phyloP scores from a whole-genome alignment of 2,329 filamentous ascomycete genomes.

The Daldinia sp. region DNA sequence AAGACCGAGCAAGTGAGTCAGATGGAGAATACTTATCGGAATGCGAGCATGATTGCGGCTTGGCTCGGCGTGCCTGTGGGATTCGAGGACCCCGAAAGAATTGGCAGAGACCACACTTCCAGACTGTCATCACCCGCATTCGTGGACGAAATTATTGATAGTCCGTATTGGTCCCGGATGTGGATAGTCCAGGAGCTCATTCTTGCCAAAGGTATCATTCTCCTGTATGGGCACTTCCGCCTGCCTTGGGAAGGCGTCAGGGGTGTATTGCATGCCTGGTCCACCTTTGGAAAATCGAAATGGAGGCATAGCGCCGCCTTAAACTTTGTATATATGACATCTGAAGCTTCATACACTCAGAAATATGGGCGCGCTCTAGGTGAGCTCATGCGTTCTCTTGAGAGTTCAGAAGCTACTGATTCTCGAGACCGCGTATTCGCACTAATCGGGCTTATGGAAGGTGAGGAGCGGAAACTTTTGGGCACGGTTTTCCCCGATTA shows the following conservation, averaged over 20 bases:
- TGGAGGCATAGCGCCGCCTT: background rate
- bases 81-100: background rate
- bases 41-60: background rate
- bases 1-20: background rate
- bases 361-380: background rate
- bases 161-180: constrained; percentile 25
- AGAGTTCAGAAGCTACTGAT: background rate
- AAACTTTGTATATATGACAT: background rate
- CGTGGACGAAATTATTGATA: constrained; percentile 21
- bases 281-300: background rate
- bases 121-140: constrained; percentile 14
- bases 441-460: background rate
- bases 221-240: constrained; percentile 16
- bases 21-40: background rate
- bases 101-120: background rate
- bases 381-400: background rate
- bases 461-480: constrained; percentile 13
- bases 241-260: background rate
- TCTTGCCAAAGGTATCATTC: constrained; percentile 12
- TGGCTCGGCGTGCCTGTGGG: background rate
- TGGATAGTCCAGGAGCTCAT: constrained; percentile 27
- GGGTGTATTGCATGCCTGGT: background rate
- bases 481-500: constrained; percentile 23
- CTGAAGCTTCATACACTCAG: background rate
- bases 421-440: background rate